Conservation (phyloP, 2,329 filamentous ascomycete genomes). For the Xylaria sp. region DNA sequence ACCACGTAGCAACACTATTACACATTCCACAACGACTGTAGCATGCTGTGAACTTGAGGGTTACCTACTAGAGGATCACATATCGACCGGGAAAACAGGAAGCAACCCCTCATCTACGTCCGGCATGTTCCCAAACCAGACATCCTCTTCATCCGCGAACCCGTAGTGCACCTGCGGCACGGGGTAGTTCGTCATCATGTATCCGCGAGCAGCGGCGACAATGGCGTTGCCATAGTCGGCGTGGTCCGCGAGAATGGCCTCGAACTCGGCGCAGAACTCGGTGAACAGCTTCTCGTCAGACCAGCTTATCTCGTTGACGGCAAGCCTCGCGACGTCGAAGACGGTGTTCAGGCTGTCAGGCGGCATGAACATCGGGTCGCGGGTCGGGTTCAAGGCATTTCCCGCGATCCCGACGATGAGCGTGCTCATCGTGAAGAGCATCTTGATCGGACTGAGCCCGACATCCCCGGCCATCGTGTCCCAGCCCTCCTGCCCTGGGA, state of each 20-base stretch:
- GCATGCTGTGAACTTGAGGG: too few species aligned
- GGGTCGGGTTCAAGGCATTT: neutral
- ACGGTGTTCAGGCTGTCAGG: neutral
- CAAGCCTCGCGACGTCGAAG: slow-evolving; percentile 6
- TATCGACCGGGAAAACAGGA: too few species aligned
- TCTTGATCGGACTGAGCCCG: slow-evolving; percentile 10
- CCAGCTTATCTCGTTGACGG: slow-evolving; percentile 2
- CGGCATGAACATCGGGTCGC: neutral
- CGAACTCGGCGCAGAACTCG: slow-evolving; percentile 24
- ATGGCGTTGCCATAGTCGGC: neutral
- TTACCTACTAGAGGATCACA: too few species aligned
- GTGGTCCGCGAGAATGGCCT: slow-evolving; percentile 10
- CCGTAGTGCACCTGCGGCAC: neutral
- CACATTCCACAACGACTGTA: too few species aligned
- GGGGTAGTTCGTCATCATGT: neutral
- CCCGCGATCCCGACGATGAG: slow-evolving; percentile 9
- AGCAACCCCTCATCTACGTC: too few species aligned
- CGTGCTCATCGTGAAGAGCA: slow-evolving; percentile 28
- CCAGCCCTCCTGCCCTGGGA: slow-evolving; percentile 3
- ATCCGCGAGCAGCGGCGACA: neutral
- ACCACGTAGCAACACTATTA: too few species aligned
- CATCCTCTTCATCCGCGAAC: neutral
- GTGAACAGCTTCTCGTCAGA: neutral
- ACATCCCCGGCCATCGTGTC: neutral
- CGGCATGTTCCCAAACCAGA: too few species aligned